phyloP scores from a whole-genome alignment of 352 stramenopile genomes.

The Globisporangium cystogenes region DNA sequence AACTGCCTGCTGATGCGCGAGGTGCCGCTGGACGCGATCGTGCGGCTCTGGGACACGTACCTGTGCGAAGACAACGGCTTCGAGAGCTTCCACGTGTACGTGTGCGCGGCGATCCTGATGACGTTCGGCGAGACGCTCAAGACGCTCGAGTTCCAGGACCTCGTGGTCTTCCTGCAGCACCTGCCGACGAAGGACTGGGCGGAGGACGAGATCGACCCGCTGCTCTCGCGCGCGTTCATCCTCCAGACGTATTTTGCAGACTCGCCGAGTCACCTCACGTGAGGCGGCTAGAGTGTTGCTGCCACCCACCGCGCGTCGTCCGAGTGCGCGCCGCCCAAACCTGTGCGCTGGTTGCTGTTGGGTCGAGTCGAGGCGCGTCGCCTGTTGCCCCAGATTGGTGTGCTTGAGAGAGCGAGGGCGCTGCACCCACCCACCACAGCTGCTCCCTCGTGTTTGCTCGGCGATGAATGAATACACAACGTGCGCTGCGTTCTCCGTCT shows the following conservation, averaged over 20 bases:
- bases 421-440: no score
- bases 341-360: neutral
- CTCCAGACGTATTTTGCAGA: slow-evolving; percentile 90
- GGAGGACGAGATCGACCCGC: slow-evolving; percentile 96
- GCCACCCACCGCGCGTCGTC: neutral
- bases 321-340: neutral
- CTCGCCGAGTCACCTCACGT: slow-evolving; percentile 76
- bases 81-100: slow-evolving; percentile 99
- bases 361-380: no score
- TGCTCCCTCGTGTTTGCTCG: no score
- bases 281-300: slow-evolving; percentile 7
- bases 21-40: slow-evolving; percentile 91
- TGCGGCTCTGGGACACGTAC: slow-evolving; percentile 99
- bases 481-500: no score
- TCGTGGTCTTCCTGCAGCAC: slow-evolving; percentile 96
- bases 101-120: slow-evolving; percentile 98
- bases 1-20: slow-evolving; percentile 99
- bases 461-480: no score
- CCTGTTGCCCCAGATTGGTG: no score
- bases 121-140: slow-evolving; percentile 95
- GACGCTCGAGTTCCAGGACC: slow-evolving; percentile 96
- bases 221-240: slow-evolving; percentile 97
- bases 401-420: no score
- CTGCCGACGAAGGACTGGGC: slow-evolving; percentile 96
- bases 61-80: slow-evolving; percentile 98